Evolutionary conservation across 345 rosid species (phyloP).

Genomic region (Psidium friedrichsthalianum): DNA sequence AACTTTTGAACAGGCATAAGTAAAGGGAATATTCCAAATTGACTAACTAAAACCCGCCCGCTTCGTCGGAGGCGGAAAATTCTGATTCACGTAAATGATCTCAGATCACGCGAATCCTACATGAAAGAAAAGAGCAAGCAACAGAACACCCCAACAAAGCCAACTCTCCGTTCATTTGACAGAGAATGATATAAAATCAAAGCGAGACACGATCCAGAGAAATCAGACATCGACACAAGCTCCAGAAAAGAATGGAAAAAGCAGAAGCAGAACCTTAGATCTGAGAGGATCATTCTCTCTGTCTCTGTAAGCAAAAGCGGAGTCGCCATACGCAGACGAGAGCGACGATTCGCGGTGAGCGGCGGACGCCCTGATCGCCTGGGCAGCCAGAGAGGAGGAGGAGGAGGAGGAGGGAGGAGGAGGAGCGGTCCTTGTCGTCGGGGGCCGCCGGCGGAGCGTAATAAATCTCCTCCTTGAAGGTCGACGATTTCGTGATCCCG

Average conservation of each 20-base stretch:
- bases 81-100: not conserved
- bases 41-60: not conserved
- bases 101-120: not conserved
- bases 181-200: not conserved
- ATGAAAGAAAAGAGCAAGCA: not conserved
- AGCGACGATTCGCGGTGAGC: conserved; percentile 36
- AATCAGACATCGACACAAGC: not conserved
- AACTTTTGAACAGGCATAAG: not conserved
- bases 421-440: conserved; percentile 24
- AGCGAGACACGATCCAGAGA: not conserved
- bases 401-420: conserved; percentile 13
- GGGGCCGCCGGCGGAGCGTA: conserved; percentile 19
- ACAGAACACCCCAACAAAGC: not conserved
- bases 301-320: conserved; percentile 4
- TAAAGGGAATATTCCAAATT: not conserved
- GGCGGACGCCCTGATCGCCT: conserved; percentile 73
- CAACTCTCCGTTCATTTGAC: not conserved
- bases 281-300: conserved; percentile 16
- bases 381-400: conserved; percentile 54
- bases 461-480: conserved; percentile 68
- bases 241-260: not conserved
- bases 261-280: conserved; percentile 39
- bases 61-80: not conserved
- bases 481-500: conserved; percentile 60
- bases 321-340: conserved; percentile 25